Conservation (phyloP, 2,329 filamentous ascomycete species). For the Diaporthe citriasiana region DNA sequence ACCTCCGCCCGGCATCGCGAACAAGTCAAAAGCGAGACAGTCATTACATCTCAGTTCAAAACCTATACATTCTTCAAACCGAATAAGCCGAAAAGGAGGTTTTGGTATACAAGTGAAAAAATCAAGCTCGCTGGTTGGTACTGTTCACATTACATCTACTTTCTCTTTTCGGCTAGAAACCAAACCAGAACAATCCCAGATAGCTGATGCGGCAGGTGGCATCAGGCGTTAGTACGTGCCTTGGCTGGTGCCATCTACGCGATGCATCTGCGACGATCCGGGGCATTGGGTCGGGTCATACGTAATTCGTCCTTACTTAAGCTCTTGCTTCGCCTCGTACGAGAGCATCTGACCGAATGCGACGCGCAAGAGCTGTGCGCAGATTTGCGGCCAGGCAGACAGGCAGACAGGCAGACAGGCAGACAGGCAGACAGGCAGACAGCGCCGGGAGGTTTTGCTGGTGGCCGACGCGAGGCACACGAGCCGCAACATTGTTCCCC, state of each 20-base stretch:
- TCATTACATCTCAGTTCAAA: no score
- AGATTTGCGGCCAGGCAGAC: background rate
- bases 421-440: background rate
- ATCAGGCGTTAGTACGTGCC: background rate
- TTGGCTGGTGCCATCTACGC: background rate
- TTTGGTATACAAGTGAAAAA: background rate
- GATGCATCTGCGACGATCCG: background rate
- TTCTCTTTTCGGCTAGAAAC: background rate
- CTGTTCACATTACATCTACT: background rate
- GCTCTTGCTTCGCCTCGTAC: background rate
- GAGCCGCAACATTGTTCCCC: slow-evolving; percentile 11
- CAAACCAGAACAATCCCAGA: background rate
- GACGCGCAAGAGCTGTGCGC: background rate
- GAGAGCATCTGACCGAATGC: background rate
- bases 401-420: background rate
- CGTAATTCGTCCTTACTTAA: background rate
- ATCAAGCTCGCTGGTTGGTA: background rate
- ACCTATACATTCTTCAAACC: background rate
- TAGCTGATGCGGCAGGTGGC: background rate
- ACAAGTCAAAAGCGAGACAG: background rate
- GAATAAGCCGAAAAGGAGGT: background rate
- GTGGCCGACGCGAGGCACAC: background rate
- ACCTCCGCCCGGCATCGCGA: no score
- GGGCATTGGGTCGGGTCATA: background rate
- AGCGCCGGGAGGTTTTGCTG: background rate